Evolutionary conservation across 331 rosid species (phyloP).

Genomic region (Pyracantha coccinea): DNA sequence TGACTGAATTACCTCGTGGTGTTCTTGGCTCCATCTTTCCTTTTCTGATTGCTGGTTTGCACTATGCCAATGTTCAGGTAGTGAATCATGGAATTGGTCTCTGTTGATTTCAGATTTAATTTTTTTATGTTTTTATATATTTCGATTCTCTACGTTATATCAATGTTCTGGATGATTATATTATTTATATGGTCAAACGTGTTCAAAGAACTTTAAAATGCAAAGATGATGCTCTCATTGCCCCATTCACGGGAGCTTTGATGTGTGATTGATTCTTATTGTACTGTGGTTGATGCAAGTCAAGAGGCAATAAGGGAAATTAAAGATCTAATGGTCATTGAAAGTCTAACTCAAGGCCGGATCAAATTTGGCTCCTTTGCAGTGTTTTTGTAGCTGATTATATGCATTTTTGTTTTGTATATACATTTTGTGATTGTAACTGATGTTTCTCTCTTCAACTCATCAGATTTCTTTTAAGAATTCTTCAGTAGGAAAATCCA

Average conservation of each 20-base stretch:
- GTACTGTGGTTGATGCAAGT: neutral
- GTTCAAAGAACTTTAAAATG: neutral
- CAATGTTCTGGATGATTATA: neutral
- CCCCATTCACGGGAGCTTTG: neutral
- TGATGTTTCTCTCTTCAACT: conserved; percentile 22
- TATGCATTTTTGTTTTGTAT: neutral
- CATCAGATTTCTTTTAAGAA: conserved; percentile 50
- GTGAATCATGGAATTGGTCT: conserved; percentile 11
- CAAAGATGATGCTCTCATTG: neutral
- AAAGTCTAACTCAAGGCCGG: neutral
- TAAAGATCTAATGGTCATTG: neutral
- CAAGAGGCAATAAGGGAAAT: neutral
- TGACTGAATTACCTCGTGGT: conserved; percentile 67
- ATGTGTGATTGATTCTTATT: neutral
- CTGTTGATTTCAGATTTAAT: neutral
- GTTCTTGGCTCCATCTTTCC: conserved; percentile 77
- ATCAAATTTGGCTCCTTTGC: neutral
- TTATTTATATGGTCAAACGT: neutral
- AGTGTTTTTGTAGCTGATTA: neutral
- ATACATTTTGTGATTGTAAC: neutral
- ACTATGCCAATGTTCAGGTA: conserved; percentile 72
- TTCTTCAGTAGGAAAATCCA: conserved; percentile 36
- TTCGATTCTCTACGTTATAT: neutral
- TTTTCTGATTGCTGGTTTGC: conserved; percentile 63
- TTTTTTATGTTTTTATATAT: neutral